Evolutionary conservation across 805 yeast species (phyloP), one percentile per base, ranked within the genome.

Genomic region (Babjeviella inositovora): DNA sequence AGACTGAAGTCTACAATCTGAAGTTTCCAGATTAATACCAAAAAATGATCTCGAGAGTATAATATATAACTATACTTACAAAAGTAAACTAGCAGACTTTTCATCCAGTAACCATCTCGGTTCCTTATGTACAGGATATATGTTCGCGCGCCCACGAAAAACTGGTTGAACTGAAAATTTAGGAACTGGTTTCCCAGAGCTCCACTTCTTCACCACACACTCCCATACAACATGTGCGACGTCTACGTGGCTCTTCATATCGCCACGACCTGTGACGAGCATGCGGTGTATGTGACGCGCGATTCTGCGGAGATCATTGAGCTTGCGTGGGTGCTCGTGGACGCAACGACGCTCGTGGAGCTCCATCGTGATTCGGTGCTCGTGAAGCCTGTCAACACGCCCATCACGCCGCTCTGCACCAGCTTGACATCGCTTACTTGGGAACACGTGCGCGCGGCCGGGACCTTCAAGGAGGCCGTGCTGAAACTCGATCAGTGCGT

Each of bases 301-400:
- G 93, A 79, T 43, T 59, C 77, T 15, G 57, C 74, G 4, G 84
- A 74, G 41, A 53, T 72, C 27, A 59, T 70, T 17, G 79, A 70
- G 39, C 43, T 81, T 9, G 67, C 79, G 4, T 81, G 87, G 79
- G 46, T 61, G 14, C 36, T 71, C 4, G 46, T 79, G 10, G 70
- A 74, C 38, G 61, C 77, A 11, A 36, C 47, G 5, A 53, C 66
- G 3, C 45, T 71, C 25, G 50, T 53, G 15, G 53, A 50, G 26
- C 39, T 52, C 16, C 43, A 51, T 27, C 39, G 45, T n/a, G 66
- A 55, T 25, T 50, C 63, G 9, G 50, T 57, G 7, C 39, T 69
- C 30, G 65, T 73, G 14, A 61, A 65, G 28, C 85, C 87, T 1
- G 46, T 57, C 19, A 67, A 64, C 40, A 66, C 81, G 1, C 79